Evolutionary conservation across 2,329 filamentous ascomycete genomes (phyloP).

Genomic region (Fusarium cyanostomum): DNA sequence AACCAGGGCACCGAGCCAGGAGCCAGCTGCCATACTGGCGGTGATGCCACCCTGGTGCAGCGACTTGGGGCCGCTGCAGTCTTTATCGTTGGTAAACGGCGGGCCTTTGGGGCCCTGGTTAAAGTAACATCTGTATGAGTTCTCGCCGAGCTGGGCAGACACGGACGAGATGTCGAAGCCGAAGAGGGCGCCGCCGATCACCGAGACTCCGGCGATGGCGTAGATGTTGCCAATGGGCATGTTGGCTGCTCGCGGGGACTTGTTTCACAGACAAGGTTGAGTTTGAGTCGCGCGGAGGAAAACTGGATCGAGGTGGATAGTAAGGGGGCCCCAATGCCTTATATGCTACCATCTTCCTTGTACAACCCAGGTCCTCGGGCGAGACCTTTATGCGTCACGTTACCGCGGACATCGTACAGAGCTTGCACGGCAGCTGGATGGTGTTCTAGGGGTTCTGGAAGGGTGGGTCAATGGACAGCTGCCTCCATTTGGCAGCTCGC

Average conservation of each 20-base stretch:
- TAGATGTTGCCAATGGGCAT: slow-evolving; percentile 41
- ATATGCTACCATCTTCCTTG: slow-evolving; percentile 9
- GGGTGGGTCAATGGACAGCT: slow-evolving; percentile 4
- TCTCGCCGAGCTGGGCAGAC: slow-evolving; percentile 43
- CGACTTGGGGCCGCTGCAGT: slow-evolving; percentile 50
- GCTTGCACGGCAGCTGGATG: slow-evolving; percentile 3
- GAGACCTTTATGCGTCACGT: not conserved
- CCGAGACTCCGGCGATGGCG: slow-evolving; percentile 37
- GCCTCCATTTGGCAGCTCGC: not conserved
- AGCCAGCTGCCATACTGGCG: slow-evolving; percentile 61
- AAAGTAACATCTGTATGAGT: slow-evolving; percentile 52
- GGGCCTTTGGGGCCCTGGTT: slow-evolving; percentile 49
- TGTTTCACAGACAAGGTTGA: not conserved
- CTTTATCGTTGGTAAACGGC: slow-evolving; percentile 40
- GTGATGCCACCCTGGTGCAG: slow-evolving; percentile 62
- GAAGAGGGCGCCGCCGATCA: slow-evolving; percentile 40
- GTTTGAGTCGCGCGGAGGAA: not conserved
- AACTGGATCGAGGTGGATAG: not conserved
- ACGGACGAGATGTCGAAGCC: slow-evolving; percentile 41
- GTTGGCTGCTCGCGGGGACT: not conserved
- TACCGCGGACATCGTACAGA: slow-evolving; percentile 4
- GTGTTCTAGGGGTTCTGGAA: slow-evolving; percentile 17
- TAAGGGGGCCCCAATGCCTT: not conserved
- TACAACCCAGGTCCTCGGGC: not conserved
- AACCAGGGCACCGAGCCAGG: slow-evolving; percentile 58